These are phyloP conservation scores for Trichoderma asperellum DNA, from an alignment of 2,329 filamentous ascomycete species.

Conservation along the genomic window DNA sequence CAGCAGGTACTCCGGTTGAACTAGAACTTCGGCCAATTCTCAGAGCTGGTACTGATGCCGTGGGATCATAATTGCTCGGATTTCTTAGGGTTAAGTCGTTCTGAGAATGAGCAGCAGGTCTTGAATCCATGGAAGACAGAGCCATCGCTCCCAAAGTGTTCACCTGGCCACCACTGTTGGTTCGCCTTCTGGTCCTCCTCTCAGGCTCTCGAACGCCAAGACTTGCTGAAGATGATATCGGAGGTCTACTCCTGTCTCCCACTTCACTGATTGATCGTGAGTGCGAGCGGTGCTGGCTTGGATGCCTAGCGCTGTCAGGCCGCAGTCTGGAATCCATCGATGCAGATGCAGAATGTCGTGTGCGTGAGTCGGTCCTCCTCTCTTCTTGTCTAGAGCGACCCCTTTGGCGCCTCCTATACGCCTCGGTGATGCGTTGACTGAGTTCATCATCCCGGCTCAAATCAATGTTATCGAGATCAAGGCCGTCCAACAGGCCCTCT, in stretches of 20 bases:
- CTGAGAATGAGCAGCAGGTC: slow-evolving; percentile 63
- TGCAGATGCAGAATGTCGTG: slow-evolving; percentile 45
- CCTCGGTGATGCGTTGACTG: slow-evolving; percentile 86
- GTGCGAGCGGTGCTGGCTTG: slow-evolving; percentile 46
- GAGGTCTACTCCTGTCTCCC: slow-evolving; percentile 58
- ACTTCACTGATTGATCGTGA: slow-evolving; percentile 52
- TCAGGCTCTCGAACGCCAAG: slow-evolving; percentile 41
- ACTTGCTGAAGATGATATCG: slow-evolving; percentile 40
- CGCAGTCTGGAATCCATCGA: slow-evolving; percentile 38
- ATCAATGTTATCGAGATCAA: slow-evolving; percentile 87
- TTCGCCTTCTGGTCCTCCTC: slow-evolving; percentile 50
- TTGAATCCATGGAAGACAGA: slow-evolving; percentile 47
- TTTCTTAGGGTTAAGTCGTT: slow-evolving; percentile 62
- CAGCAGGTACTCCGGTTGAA: slow-evolving; percentile 40
- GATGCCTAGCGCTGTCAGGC: slow-evolving; percentile 36
- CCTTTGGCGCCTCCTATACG: slow-evolving; percentile 76
- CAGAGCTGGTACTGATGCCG: slow-evolving; percentile 37
- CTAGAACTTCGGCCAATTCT: slow-evolving; percentile 49
- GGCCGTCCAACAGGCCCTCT: slow-evolving; percentile 82
- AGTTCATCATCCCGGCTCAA: slow-evolving; percentile 85
- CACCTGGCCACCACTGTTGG: slow-evolving; percentile 56
- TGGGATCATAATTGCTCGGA: slow-evolving; percentile 47
- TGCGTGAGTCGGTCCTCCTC: slow-evolving; percentile 49
- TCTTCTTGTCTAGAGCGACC: slow-evolving; percentile 58
- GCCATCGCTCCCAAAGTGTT: slow-evolving; percentile 56